Base-by-base conservation (phyloP, 2,329 filamentous ascomycete genomes). In the Penicillium crustosum region DNA sequence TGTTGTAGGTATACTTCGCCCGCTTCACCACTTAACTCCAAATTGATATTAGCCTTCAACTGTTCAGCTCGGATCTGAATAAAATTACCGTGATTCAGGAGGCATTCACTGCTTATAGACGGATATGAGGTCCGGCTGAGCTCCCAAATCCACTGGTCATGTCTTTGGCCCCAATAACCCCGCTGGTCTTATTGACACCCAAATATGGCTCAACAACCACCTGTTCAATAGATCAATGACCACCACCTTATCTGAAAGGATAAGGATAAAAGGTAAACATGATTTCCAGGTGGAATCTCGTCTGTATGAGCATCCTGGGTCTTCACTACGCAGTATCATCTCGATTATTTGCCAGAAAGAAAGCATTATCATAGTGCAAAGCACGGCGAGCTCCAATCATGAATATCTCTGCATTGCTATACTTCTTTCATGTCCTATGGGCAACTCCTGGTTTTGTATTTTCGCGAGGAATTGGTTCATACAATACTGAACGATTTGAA, bases 401-500 rank as follows among this genome's bases (percentile, higher is more conserved):
- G 68, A 60, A 65, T 33, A 47, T 70, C 44, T 49, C 61, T 5
- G 53, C 39, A 10, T 58, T 68, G 9, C 49, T 66, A n/a, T 64
- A 61, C 17, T 59, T 69, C 43, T 54, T 70, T 47, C 52, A 67
- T 27, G 23, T 59, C 12, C 21, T 70, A 12, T 68, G 63, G 61
- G 42, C 63, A 10, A 25, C 63, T 15, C 54, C 62, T 5, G 43
- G 43, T 5, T 17, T 61, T n/a, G 23, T 68, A 4, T 45, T 63
- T 12, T 58, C 57, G 1, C 50, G 29, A 9, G 19, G 23, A 12
- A 31, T 49, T 6, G 51, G 29, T 41, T 55, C 39, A 7, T 56
- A 57, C 4, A 42, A 58, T 15, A 58, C 53, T 17, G 59, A 67
- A n/a, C 61, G 57, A 19, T 74, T 72, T 29, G 45, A 69, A 58